phyloP scores from a whole-genome alignment of 1,139 yeast species.

The Nadsonia starkeyi-henricii region DNA sequence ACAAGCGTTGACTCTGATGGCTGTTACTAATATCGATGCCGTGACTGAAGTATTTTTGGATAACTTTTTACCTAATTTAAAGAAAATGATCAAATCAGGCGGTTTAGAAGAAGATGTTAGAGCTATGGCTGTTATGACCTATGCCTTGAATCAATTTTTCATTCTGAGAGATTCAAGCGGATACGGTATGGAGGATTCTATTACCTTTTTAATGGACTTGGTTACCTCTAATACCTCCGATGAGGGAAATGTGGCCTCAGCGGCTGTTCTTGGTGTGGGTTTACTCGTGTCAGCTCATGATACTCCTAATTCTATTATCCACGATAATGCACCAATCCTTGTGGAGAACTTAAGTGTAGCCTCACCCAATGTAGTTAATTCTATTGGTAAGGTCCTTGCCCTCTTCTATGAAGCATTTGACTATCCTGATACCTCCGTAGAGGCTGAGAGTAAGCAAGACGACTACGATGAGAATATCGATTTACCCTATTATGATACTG shows the following conservation, averaged over 20 bases:
- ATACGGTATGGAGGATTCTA: neutral
- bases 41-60: neutral
- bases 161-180: neutral
- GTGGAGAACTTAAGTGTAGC: slow-evolving; percentile 18
- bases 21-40: neutral
- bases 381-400: slow-evolving; percentile 50
- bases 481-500: slow-evolving; percentile 48
- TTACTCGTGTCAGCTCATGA: slow-evolving; percentile 16
- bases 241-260: slow-evolving; percentile 17
- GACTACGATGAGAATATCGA: slow-evolving; percentile 26
- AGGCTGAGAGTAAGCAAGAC: slow-evolving; percentile 20
- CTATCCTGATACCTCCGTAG: slow-evolving; percentile 22
- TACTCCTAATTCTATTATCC: slow-evolving; percentile 17
- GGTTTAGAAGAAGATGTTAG: neutral
- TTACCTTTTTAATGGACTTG: neutral
- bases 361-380: slow-evolving; percentile 20
- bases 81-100: neutral
- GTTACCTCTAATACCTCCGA: slow-evolving; percentile 9
- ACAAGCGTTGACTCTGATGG: neutral
- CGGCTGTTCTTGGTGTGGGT: slow-evolving; percentile 23
- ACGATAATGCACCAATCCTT: slow-evolving; percentile 18
- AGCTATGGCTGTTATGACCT: neutral
- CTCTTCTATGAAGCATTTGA: slow-evolving; percentile 45
- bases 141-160: neutral
- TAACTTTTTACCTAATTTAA: neutral